These are phyloP conservation scores for Sclerotinia minor DNA, from an alignment of 2,329 filamentous ascomycete species.

Conservation along the genomic window DNA sequence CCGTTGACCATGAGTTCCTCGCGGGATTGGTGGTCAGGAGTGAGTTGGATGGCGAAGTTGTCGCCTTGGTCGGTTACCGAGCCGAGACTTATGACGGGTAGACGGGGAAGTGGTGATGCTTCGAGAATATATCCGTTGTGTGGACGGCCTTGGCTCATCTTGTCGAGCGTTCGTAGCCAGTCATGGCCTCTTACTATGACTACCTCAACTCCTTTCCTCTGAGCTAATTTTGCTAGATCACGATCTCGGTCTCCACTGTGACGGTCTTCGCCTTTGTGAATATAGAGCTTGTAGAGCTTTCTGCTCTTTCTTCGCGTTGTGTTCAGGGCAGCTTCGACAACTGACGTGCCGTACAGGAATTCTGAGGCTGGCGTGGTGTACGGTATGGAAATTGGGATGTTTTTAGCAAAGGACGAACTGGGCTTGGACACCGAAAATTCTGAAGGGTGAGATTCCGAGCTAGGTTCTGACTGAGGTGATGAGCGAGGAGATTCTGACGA, in stretches of 20 bases:
- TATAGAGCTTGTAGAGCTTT: slow-evolving; percentile 80
- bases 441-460: not conserved
- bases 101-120: slow-evolving; percentile 75
- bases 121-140: slow-evolving; percentile 92
- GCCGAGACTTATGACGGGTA: slow-evolving; percentile 61
- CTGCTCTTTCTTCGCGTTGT: slow-evolving; percentile 55
- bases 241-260: slow-evolving; percentile 50
- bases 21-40: slow-evolving; percentile 64
- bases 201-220: slow-evolving; percentile 53
- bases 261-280: slow-evolving; percentile 62
- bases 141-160: slow-evolving; percentile 77
- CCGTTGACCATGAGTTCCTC: slow-evolving; percentile 79
- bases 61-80: slow-evolving; percentile 31
- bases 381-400: slow-evolving; percentile 49
- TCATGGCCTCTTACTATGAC: slow-evolving; percentile 55
- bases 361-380: slow-evolving; percentile 86
- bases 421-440: not conserved
- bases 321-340: slow-evolving; percentile 76
- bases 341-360: slow-evolving; percentile 83
- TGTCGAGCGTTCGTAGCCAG: slow-evolving; percentile 72
- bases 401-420: slow-evolving; percentile 30
- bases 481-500: not conserved
- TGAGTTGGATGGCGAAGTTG: slow-evolving; percentile 57
- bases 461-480: not conserved
- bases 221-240: slow-evolving; percentile 50